Base-by-base conservation (phyloP, 1,284 basidiomycete species). In the Ceratobasidium sp. region DNA sequence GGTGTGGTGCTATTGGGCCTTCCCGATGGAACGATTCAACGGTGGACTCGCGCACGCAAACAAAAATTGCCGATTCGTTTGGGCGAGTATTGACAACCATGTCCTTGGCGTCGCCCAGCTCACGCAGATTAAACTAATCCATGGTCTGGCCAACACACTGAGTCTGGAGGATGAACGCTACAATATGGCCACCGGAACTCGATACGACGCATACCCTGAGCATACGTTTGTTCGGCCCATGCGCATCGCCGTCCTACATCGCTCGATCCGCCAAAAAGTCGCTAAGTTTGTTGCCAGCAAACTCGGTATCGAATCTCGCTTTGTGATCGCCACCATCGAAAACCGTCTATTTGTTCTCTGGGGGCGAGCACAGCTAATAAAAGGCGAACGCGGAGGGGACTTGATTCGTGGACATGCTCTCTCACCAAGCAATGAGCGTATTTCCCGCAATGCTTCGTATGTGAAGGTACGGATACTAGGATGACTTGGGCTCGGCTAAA, bases 181-280 rank as follows among this genome's bases (percentile, higher is more conserved):
- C 52, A 53, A 58, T 50, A 26, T 43, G n/a, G 55, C 50, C 18
- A 57, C 62, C n/a, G 65, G 48, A 21, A 57, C 48, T 12, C 39
- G 43, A 3, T 58, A 70, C 34, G 28, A 5, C 5, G 23, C 18
- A 6, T 58, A 69, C 8, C 28, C 30, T 1, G 52, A 30, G 36
- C 48, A 28, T 10, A 39, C 52, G 23, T 60, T 61, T 64, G 50
- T 58, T n/a, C 48, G n/a, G 16, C 48, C 48, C 30, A 36, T 23
- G 14, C 50, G 30, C 45, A 32, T 36, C 28, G 16, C 50, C 18
- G 36, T 76, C 74, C 74, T 75, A 41, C 71, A 55, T 30, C 71
- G 4, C 74, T 64, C 62, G 50, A 60, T 32, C 71, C 75, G 12
- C 60, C 74, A n/a, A 70, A 72, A 36, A n/a, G 26, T 59, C 12